Evolutionary conservation across 169 alveolate genomes (phyloP).

Genomic region (Amoebophrya sp.): DNA sequence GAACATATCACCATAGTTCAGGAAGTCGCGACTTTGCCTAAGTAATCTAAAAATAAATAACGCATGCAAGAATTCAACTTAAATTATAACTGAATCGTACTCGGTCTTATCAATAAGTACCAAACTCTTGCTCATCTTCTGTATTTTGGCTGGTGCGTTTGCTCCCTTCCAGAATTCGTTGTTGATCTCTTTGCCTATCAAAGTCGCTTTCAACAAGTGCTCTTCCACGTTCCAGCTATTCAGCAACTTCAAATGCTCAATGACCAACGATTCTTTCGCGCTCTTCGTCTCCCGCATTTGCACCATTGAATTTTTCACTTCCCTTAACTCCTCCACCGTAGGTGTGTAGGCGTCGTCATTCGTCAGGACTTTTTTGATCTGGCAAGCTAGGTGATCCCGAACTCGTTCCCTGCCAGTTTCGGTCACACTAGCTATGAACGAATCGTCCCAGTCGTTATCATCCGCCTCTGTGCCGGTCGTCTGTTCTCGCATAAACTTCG

Average conservation of each 20-base stretch:
- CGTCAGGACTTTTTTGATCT: neutral
- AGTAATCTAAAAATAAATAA: no score
- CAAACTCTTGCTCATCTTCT: neutral
- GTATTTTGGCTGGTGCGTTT: neutral
- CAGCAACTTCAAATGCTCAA: neutral
- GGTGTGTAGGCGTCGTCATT: neutral
- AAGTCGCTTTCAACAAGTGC: neutral
- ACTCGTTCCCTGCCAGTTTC: neutral
- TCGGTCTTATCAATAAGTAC: no score
- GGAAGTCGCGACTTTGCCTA: no score
- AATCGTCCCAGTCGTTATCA: neutral
- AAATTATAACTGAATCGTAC: no score
- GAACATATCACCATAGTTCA: no score
- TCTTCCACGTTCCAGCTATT: neutral
- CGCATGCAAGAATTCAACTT: no score
- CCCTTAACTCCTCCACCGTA: neutral
- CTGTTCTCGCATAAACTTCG: neutral
- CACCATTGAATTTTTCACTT: neutral
- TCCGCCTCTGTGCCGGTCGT: neutral
- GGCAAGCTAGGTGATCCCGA: neutral
- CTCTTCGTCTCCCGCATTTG: neutral
- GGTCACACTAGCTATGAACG: neutral
- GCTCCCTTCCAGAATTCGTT: neutral
- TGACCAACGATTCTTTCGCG: neutral
- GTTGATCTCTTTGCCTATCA: neutral